Evolutionary conservation across 1,139 yeast species (phyloP).

Genomic region (Kurtzmaniella natalensis): DNA sequence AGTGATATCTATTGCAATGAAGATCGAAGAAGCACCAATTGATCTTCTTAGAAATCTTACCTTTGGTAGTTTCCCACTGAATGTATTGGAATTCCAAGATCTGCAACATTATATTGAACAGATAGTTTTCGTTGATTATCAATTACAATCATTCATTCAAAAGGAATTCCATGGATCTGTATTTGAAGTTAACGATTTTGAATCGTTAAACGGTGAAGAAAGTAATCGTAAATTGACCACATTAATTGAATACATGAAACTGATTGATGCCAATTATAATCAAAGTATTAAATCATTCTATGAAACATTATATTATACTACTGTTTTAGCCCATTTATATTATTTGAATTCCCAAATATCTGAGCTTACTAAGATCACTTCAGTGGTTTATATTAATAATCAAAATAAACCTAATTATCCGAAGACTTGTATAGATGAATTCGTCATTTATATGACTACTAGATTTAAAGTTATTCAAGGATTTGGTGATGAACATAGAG

Average conservation of each 20-base stretch:
- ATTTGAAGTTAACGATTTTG: conserved; percentile 9
- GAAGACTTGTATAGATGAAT: conserved; percentile 14
- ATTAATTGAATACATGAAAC: conserved; percentile 26
- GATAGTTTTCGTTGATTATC: conserved; percentile 36
- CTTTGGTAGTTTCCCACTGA: conserved; percentile 37
- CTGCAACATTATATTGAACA: conserved; percentile 35
- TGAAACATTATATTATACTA: conserved; percentile 32
- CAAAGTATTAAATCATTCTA: conserved; percentile 21
- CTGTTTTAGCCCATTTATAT: conserved; percentile 34
- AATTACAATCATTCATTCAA: conserved; percentile 31
- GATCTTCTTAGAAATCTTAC: conserved; percentile 19
- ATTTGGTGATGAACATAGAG: conserved; percentile 16
- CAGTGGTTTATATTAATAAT: not conserved
- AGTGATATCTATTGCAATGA: no score
- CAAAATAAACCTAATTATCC: conserved; percentile 9
- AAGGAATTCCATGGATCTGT: conserved; percentile 29
- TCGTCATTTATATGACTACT: conserved; percentile 31
- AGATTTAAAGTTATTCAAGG: conserved; percentile 36
- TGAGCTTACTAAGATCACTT: conserved; percentile 13
- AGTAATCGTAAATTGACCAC: conserved; percentile 15
- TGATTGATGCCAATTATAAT: conserved; percentile 26
- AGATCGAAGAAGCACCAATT: conserved; percentile 10
- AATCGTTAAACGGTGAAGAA: not conserved
- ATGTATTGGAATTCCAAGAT: conserved; percentile 31
- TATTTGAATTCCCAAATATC: conserved; percentile 25